A percentile compares a stretch with the other conserved stretches of the same genome.
Evolutionary conservation across 139 green algal species (phyloP).

Genomic region (Helicosporidium sp.): DNA sequence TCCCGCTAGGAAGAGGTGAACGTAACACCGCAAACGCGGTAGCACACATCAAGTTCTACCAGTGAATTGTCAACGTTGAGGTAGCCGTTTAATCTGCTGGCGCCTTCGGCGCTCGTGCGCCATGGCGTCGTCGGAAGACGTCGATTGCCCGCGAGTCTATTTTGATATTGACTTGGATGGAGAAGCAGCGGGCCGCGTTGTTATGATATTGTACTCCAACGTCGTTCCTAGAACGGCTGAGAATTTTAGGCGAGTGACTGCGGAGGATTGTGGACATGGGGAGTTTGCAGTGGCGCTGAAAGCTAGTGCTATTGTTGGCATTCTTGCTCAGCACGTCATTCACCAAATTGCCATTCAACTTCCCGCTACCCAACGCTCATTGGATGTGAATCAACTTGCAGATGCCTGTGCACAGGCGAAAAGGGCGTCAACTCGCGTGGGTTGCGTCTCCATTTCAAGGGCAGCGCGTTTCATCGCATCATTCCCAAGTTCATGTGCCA

Average conservation of each 20-base stretch:
- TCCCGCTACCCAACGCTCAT: too few relatives aligned
- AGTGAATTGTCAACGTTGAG: too few relatives aligned
- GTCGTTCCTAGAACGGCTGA: constrained; percentile 55
- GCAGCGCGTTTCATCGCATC: constrained; percentile 63
- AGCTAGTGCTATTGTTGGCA: too few relatives aligned
- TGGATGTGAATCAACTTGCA: too few relatives aligned
- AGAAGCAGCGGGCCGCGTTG: constrained; percentile 49
- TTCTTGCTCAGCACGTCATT: too few relatives aligned
- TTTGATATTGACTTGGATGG: constrained; percentile 71
- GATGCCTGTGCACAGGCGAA: constrained; percentile 70
- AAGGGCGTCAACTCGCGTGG: constrained; percentile 45
- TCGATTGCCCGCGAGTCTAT: constrained; percentile 44
- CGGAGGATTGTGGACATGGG: constrained; percentile 8
- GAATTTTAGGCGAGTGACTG: constrained; percentile 67
- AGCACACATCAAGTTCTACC: too few relatives aligned
- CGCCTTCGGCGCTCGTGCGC: background rate
- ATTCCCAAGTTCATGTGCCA: constrained; percentile 50
- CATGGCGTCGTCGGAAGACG: background rate
- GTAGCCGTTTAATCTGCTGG: too few relatives aligned
- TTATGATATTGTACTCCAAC: constrained; percentile 62
- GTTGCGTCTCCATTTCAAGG: constrained; percentile 70
- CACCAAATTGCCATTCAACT: too few relatives aligned
- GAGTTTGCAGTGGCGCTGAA: too few relatives aligned
- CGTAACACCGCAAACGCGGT: too few relatives aligned
- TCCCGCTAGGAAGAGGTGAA: too few relatives aligned